These are phyloP conservation scores for Ophiostoma tasmaniense DNA, from an alignment of 2,329 filamentous ascomycete genomes.

Conservation along the genomic window DNA sequence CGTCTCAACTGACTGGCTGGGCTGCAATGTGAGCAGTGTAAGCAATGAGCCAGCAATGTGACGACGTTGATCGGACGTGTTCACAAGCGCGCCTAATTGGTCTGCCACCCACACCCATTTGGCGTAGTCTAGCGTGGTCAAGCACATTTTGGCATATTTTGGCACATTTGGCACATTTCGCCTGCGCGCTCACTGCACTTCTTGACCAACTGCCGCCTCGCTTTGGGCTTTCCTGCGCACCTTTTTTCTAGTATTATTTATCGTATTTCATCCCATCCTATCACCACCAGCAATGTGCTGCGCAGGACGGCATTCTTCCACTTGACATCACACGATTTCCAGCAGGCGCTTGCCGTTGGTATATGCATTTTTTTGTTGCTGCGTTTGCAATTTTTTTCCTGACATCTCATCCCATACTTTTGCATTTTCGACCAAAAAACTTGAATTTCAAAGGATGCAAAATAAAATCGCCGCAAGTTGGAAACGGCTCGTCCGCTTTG, in stretches of 20 bases:
- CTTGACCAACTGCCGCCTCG: not conserved
- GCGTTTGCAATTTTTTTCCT: not conserved
- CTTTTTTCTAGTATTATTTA: not conserved
- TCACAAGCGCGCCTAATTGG: conserved; percentile 1
- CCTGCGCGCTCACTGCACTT: not conserved
- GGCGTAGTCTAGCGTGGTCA: not conserved
- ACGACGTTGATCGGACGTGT: not conserved
- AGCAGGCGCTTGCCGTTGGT: not conserved
- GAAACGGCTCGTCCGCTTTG: not conserved
- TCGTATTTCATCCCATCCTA: not conserved
- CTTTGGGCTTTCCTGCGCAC: not conserved
- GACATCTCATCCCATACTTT: too few species aligned
- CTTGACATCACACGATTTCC: not conserved
- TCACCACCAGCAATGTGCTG: not conserved
- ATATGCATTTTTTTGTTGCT: not conserved
- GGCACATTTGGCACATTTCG: not conserved
- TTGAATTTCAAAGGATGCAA: not conserved
- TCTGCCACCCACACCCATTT: not conserved
- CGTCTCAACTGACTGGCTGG: not conserved
- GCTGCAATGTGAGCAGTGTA: not conserved
- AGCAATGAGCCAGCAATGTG: not conserved
- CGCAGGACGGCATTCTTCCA: not conserved
- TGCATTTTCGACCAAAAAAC: not conserved
- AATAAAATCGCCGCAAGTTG: not conserved
- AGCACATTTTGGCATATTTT: not conserved